Evolutionary conservation across 2,329 filamentous ascomycete species (phyloP).

Genomic region (Penicillium brevicompactum): DNA sequence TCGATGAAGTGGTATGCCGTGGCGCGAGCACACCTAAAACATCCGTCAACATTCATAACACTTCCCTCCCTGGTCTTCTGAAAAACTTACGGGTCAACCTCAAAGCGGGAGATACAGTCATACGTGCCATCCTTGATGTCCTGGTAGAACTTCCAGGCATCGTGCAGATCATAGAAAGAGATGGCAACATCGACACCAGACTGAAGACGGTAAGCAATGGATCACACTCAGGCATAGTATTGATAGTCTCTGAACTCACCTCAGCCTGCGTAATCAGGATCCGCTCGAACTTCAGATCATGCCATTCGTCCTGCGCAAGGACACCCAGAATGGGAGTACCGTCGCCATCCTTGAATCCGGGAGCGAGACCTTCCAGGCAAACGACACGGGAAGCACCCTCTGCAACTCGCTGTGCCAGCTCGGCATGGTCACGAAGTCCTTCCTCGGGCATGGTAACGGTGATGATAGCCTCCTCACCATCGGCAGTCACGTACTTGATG

Average conservation of each 20-base stretch:
- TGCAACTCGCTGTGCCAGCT: not conserved
- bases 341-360: not conserved
- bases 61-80: not conserved
- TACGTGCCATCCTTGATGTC: constrained; percentile 5
- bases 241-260: constrained; percentile 1
- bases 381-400: constrained; percentile 7
- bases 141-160: constrained; percentile 8
- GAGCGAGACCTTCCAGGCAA: not conserved
- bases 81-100: constrained; percentile 15
- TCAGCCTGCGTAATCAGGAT: constrained; percentile 1
- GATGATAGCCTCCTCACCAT: constrained; percentile 37
- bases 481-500: constrained; percentile 29
- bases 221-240: not conserved
- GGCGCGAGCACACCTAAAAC: not conserved
- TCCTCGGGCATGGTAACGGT: constrained; percentile 31
- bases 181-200: not conserved
- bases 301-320: not conserved
- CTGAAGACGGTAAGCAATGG: constrained; percentile 2
- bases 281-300: not conserved
- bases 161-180: constrained; percentile 13
- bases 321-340: not conserved
- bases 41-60: not conserved
- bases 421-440: constrained; percentile 38
- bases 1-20: constrained; percentile 5
- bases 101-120: constrained; percentile 5